Evolutionary conservation across 2,329 filamentous ascomycete genomes (phyloP).

Genomic region (Tothia fuscella): DNA sequence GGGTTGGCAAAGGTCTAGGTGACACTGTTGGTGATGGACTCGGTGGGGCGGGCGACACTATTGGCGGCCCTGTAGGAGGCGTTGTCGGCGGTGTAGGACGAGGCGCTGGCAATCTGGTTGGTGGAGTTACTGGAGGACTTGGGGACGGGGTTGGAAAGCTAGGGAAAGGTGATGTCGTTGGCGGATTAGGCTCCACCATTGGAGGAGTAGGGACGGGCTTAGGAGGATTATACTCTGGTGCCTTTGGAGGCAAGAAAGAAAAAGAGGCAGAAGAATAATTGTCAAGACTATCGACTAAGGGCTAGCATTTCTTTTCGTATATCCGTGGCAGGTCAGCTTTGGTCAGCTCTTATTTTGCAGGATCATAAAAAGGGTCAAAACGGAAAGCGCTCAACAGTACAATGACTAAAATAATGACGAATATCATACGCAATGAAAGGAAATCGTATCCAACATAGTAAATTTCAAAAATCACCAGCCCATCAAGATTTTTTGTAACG

Average conservation of each 20-base stretch:
- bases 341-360: too few species aligned
- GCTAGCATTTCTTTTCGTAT: too few species aligned
- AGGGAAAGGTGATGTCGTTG: conserved; percentile 32
- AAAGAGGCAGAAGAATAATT: conserved; percentile 13
- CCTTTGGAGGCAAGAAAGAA: conserved; percentile 19
- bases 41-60: conserved; percentile 14
- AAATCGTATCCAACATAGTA: too few species aligned
- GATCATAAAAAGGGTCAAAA: too few species aligned
- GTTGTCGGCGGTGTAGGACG: conserved; percentile 32
- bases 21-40: conserved; percentile 7
- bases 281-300: too few species aligned
- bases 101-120: conserved; percentile 29
- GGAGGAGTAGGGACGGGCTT: conserved; percentile 29
- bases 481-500: too few species aligned
- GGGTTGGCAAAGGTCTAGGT: conserved; percentile 25
- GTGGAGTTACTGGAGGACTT: conserved; percentile 29
- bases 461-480: too few species aligned
- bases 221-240: conserved; percentile 24
- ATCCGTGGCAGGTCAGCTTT: too few species aligned
- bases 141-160: conserved; percentile 34
- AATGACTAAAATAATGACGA: too few species aligned
- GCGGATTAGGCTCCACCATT: conserved; percentile 29
- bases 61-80: conserved; percentile 28
- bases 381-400: too few species aligned
- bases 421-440: too few species aligned